Evolutionary conservation across 148 eudicot genomes (phyloP).

Genomic region (Arctostaphylos glauca): DNA sequence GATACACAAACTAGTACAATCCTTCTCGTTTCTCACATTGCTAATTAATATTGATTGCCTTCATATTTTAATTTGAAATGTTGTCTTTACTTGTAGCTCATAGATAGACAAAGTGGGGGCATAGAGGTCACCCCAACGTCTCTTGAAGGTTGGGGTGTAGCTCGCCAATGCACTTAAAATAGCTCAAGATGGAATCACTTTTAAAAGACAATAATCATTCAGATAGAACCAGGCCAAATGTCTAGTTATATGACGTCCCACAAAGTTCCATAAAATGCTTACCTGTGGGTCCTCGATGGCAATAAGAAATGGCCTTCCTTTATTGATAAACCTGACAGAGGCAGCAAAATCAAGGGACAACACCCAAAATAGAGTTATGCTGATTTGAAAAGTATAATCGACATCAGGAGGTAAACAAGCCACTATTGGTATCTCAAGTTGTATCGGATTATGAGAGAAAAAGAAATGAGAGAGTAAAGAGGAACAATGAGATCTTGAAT

Average conservation of each 20-base stretch:
- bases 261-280: background rate
- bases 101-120: background rate
- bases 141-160: background rate
- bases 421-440: background rate
- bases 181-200: constrained; percentile 9
- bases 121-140: background rate
- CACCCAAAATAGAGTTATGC: background rate
- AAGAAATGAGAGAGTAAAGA: no score
- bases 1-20: no score
- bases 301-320: constrained; percentile 58
- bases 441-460: no score
- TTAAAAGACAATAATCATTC: background rate
- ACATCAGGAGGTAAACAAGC: background rate
- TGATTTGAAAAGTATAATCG: background rate
- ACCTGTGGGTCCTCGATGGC: constrained; percentile 98
- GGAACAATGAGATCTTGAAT: no score
- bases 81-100: no score
- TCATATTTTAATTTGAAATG: no score
- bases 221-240: constrained; percentile 4
- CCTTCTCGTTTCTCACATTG: no score
- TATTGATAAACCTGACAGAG: constrained; percentile 53
- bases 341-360: background rate
- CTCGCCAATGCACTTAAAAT: constrained; percentile 8
- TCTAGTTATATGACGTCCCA: no score
- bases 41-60: no score